A percentile compares a stretch with the other conserved stretches of the same genome.
phyloP scores from a whole-genome alignment of 352 stramenopile species.

The Aphanomyces astaci region DNA sequence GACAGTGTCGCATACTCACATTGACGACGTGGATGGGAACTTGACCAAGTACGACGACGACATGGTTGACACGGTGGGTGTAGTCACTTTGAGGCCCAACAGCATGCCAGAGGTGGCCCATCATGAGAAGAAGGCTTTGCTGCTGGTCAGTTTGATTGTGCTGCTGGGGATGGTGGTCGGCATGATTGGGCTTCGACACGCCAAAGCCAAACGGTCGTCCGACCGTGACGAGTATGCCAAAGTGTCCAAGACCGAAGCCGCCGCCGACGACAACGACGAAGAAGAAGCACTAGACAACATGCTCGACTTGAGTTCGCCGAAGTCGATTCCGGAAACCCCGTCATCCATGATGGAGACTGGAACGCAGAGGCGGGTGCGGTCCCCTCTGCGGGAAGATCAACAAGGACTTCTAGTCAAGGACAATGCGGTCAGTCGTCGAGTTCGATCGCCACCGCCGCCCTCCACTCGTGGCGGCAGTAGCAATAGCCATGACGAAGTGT shows the following conservation, averaged over 20 bases:
- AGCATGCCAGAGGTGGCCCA: background rate
- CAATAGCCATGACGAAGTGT: conserved; percentile 11
- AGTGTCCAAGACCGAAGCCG: background rate
- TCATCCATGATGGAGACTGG: background rate
- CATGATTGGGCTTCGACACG: conserved; percentile 6
- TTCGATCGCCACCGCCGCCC: conserved; percentile 8
- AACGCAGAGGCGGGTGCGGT: background rate
- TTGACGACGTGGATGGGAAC: background rate
- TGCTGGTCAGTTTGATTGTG: conserved; percentile 3
- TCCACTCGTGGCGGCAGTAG: background rate
- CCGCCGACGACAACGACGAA: background rate
- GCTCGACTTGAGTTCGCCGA: background rate
- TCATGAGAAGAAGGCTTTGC: conserved; percentile 9
- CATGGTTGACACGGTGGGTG: background rate
- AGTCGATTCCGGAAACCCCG: background rate
- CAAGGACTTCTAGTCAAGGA: background rate
- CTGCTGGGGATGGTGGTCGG: conserved; percentile 12
- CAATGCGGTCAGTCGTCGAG: background rate
- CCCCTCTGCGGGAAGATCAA: background rate
- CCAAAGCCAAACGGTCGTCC: background rate
- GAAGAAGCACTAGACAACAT: background rate
- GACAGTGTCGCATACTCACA: background rate
- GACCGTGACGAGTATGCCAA: background rate
- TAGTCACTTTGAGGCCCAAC: background rate
- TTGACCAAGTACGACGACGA: background rate